These are phyloP conservation scores for Thalassiosira livingstoniorum DNA, from an alignment of 352 stramenopile genomes.

Conservation along the genomic window DNA sequence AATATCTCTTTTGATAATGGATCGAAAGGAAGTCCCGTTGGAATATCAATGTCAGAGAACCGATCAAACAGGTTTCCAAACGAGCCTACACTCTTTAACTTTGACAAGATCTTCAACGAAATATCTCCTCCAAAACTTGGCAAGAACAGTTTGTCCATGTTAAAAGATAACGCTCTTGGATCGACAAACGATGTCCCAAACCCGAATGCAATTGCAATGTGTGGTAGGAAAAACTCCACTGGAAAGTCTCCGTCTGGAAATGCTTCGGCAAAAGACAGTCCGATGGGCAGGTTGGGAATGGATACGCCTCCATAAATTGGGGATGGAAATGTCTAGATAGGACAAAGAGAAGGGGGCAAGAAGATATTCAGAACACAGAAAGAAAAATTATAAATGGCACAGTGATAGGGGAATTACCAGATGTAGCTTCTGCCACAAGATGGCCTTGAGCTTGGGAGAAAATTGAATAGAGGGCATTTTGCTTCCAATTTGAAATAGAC, in stretches of 20 bases:
- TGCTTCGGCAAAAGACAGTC: constrained; percentile 23
- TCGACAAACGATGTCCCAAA: constrained; percentile 34
- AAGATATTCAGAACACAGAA: too few relatives aligned
- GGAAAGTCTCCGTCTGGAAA: constrained; percentile 35
- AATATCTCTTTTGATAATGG: constrained; percentile 28
- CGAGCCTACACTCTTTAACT: constrained; percentile 1
- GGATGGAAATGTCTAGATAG: background rate
- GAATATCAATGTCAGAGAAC: constrained; percentile 7
- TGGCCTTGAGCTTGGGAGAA: constrained; percentile 1
- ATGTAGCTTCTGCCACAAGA: constrained; percentile 31
- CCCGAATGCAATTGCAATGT: constrained; percentile 39
- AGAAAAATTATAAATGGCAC: too few relatives aligned
- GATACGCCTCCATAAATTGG: constrained; percentile 28
- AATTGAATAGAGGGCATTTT: constrained; percentile 34
- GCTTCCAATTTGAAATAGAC: constrained; percentile 40
- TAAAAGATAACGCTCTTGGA: constrained; percentile 8
- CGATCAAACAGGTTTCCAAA: constrained; percentile 21
- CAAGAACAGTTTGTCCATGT: constrained; percentile 27
- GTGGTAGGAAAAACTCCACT: constrained; percentile 32
- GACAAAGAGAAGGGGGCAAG: too few relatives aligned
- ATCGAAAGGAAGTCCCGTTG: constrained; percentile 28
- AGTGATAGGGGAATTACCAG: too few relatives aligned
- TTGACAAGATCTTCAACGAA: constrained; percentile 7
- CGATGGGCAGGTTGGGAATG: constrained; percentile 32
- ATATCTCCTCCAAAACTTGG: constrained; percentile 17